These are phyloP conservation scores for Dryas alaskensis DNA, from an alignment of 306 rosid genomes.

Conservation along the genomic window DNA sequence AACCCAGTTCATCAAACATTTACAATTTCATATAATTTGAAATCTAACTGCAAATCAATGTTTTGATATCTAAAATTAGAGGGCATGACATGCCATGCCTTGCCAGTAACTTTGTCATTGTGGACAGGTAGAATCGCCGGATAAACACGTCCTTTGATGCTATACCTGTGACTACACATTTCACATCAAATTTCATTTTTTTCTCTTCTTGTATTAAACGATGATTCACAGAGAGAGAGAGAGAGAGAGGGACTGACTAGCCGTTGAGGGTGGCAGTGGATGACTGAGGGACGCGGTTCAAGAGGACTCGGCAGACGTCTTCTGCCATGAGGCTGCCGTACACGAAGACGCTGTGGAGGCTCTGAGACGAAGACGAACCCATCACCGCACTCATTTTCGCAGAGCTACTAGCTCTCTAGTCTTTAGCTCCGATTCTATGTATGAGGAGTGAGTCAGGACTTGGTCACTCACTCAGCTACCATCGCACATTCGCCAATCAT, in stretches of 20 bases:
- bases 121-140: slow-evolving; percentile 83
- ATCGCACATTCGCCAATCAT: too few relatives aligned
- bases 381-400: slow-evolving; percentile 25
- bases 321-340: slow-evolving; percentile 83
- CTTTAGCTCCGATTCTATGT: too few relatives aligned
- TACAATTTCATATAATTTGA: not conserved
- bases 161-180: slow-evolving; percentile 62
- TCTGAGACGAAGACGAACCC: not conserved
- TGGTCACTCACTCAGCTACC: too few relatives aligned
- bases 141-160: slow-evolving; percentile 82
- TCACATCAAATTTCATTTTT: not conserved
- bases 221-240: not conserved
- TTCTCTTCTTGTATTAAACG: too few relatives aligned
- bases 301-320: slow-evolving; percentile 62
- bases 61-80: not conserved
- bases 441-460: too few relatives aligned
- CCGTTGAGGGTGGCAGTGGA: slow-evolving; percentile 50
- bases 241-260: slow-evolving; percentile 44
- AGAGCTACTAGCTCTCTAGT: too few relatives aligned
- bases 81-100: slow-evolving; percentile 31
- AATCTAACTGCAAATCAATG: too few relatives aligned
- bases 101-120: slow-evolving; percentile 53
- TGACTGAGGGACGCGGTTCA: slow-evolving; percentile 65
- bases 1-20: not conserved
- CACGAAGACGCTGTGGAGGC: slow-evolving; percentile 70